Conservation (phyloP, 176 grass and related monocot genomes). For the Oryza officinalis region DNA sequence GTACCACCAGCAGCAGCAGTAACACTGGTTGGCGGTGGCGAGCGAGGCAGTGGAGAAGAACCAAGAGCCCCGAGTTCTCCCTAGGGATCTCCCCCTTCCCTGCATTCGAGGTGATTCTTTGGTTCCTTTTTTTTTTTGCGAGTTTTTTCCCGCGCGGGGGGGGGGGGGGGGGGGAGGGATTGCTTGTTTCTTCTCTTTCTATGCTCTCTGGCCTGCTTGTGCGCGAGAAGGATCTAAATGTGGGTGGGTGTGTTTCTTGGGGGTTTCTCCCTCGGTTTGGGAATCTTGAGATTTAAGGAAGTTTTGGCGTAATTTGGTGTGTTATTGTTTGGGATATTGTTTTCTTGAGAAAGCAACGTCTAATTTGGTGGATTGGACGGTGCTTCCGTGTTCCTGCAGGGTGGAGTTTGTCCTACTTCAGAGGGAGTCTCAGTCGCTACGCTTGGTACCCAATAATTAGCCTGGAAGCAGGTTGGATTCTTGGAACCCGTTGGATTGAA, state of each 20-base stretch:
- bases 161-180: too few species aligned
- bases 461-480: conserved; percentile 44
- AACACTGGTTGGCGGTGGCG: conserved; percentile 35
- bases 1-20: conserved; percentile 9
- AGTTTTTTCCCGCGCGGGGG: too few species aligned
- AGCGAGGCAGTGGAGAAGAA: conserved; percentile 13
- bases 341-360: conserved; percentile 21
- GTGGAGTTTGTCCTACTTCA: conserved; percentile 26
- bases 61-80: conserved; percentile 17
- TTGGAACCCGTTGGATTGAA: conserved; percentile 26
- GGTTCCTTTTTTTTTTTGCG: not conserved
- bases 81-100: conserved; percentile 42
- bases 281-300: conserved; percentile 30
- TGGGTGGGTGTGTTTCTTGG: conserved; percentile 15
- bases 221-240: conserved; percentile 37
- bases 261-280: conserved; percentile 24
- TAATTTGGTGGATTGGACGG: conserved; percentile 33
- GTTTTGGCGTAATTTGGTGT: conserved; percentile 28
- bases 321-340: conserved; percentile 33
- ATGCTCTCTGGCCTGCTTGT: not conserved
- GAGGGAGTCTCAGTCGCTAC: conserved; percentile 1
- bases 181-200: not conserved
- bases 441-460: conserved; percentile 12
- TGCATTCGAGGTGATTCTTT: conserved; percentile 43
- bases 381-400: conserved; percentile 29